Conservation (phyloP, 2,329 filamentous ascomycete genomes). For the Penicillium sp. region DNA sequence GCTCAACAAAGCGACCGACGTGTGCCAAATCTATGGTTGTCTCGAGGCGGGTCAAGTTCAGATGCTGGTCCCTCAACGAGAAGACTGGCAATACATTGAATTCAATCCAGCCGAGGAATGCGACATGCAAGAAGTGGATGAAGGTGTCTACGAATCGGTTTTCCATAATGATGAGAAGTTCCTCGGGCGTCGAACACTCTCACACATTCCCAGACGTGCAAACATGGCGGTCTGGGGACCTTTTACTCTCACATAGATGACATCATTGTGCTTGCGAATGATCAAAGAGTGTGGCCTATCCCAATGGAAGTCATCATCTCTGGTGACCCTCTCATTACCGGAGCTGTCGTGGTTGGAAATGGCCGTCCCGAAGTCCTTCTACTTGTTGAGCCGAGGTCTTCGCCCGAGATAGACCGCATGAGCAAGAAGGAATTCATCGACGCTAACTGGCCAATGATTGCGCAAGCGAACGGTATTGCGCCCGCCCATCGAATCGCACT, state of each 20-base stretch:
- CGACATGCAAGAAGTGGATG: constrained; percentile 15
- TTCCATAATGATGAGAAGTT: constrained; percentile 12
- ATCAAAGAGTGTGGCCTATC: constrained; percentile 17
- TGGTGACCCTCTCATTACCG: constrained; percentile 8
- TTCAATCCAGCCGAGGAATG: constrained; percentile 13
- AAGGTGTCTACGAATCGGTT: constrained; percentile 12
- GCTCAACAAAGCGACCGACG: constrained; percentile 11
- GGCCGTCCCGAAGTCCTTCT: constrained; percentile 15
- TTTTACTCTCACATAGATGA: constrained; percentile 15
- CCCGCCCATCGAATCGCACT: constrained; percentile 12
- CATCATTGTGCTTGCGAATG: constrained; percentile 14
- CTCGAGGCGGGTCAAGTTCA: constrained; percentile 15
- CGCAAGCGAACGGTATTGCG: constrained; percentile 11
- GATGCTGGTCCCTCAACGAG: constrained; percentile 8
- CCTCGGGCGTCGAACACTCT: constrained; percentile 3
- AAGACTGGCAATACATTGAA: constrained; percentile 15
- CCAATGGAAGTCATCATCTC: constrained; percentile 17
- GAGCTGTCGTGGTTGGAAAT: constrained; percentile 18
- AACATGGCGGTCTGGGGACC: constrained; percentile 21
- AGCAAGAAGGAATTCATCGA: constrained; percentile 19
- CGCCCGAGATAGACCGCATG: constrained; percentile 9
- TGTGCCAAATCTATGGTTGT: constrained; percentile 13
- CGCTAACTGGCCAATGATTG: constrained; percentile 14
- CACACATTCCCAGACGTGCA: constrained; percentile 22
- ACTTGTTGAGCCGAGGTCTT: constrained; percentile 14